A percentile compares a stretch with the other conserved stretches of the same genome.
These are phyloP conservation scores for Berkeleyomyces basicola DNA, from an alignment of 2,329 filamentous ascomycete species.

Conservation along the genomic window DNA sequence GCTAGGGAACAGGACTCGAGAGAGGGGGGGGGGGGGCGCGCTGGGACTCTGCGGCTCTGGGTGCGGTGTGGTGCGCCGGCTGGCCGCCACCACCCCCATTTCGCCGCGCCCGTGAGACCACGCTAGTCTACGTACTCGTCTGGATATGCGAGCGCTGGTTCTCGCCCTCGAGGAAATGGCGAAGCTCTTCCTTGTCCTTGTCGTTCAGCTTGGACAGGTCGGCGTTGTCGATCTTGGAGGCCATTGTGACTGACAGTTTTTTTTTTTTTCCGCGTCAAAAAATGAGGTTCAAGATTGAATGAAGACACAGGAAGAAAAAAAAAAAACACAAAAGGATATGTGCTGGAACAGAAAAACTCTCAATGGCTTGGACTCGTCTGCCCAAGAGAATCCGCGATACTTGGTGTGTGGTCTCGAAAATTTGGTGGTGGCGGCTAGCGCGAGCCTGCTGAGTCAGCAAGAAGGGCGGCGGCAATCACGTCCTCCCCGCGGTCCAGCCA, in stretches of 20 bases:
- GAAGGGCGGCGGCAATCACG: neutral
- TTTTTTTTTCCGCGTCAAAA: too few species aligned
- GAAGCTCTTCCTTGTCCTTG: conserved; percentile 72
- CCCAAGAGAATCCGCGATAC: neutral
- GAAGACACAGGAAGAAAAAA: neutral
- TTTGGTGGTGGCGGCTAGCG: neutral
- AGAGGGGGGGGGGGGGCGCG: too few species aligned
- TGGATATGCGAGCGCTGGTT: conserved; percentile 61
- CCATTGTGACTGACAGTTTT: conserved; percentile 19
- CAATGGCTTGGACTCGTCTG: neutral
- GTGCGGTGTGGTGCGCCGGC: too few species aligned
- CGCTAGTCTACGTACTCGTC: conserved; percentile 32
- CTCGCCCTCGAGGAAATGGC: conserved; percentile 72
- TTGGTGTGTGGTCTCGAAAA: neutral
- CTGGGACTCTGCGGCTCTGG: too few species aligned
- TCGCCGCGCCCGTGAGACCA: too few species aligned
- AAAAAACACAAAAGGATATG: neutral
- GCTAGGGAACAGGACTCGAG: neutral
- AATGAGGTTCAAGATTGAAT: neutral
- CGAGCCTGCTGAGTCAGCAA: conserved; percentile 1
- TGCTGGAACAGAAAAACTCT: neutral
- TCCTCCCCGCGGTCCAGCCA: too few species aligned
- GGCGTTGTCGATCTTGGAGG: conserved; percentile 28
- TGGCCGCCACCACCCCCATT: too few species aligned
- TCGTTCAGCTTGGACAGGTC: conserved; percentile 63